Evolutionary conservation across 2,329 filamentous ascomycete genomes (phyloP), one percentile per base, ranked within the genome.

Genomic region (Xylariaceae sp.): DNA sequence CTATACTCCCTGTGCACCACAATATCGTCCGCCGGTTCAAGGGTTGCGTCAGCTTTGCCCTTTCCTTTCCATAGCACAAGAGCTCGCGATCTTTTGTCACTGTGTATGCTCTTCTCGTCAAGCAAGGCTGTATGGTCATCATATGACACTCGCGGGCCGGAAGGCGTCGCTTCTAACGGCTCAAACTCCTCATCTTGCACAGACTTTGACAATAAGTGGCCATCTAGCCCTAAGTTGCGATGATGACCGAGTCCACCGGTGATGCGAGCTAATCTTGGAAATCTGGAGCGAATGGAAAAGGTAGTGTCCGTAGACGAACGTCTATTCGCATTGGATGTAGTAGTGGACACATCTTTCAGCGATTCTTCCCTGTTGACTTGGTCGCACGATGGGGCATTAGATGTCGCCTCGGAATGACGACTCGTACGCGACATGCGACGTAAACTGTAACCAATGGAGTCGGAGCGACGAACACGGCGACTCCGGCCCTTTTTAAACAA

Each of bases 141-240:
- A n/a, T 55, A 60, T 5, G 63, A 52, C 0, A 58, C 51, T 17
- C 55, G 54, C 4, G 35, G 52, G 4, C 39, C 35, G 1, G 56
- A 47, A 4, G 17, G 10, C 45, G 49, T 56, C 17, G 15, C 48
- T 10, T 57, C 54, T 13, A 59, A 56, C 7, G 59, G 23, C 7
- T 17, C 44, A 5, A 35, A 10, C 9, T 61, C 58, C 41, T 65
- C 59, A 49, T 57, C 60, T 18, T 44, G 51, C 9, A 53, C 53
- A 1, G 54, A 51, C 41, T 63, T 69, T 3, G 65, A 65, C 6
- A 62, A 44, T 8, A 61, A 44, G 13, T 67, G 57, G 0, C 69
- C 69, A 35, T 71, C 69, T 15, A 70, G 60, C 13, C 68, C 69
- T 47, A 71, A 66, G n/a, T 52, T 55, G 8, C 58, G 39, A 4